Evolutionary conservation across 2,329 filamentous ascomycete species (phyloP).

Genomic region (Pseudogymnoascus sp.): DNA sequence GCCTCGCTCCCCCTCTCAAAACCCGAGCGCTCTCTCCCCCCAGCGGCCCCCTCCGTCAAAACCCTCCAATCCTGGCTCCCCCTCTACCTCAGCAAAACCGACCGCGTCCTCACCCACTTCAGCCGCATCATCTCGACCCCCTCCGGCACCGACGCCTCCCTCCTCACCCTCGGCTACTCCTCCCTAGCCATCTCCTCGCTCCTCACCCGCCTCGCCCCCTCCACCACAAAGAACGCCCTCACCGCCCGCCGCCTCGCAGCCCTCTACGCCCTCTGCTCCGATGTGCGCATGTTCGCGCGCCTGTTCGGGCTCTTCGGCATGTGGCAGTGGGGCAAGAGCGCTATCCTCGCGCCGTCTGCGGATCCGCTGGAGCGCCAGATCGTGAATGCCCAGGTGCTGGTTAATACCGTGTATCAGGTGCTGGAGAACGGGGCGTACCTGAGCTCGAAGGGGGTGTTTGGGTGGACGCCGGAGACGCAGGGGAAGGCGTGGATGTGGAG

Average conservation of each 20-base stretch:
- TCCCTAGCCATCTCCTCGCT: conserved; percentile 48
- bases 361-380: conserved; percentile 45
- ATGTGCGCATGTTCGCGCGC: conserved; percentile 65
- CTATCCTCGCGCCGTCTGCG: conserved; percentile 31
- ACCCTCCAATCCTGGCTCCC: conserved; percentile 25
- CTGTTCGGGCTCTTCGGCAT: conserved; percentile 73
- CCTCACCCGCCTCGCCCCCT: conserved; percentile 45
- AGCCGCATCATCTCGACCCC: conserved; percentile 61
- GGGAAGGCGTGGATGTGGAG: conserved; percentile 62
- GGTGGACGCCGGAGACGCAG: conserved; percentile 49
- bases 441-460: conserved; percentile 62
- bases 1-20: conserved; percentile 1
- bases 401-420: conserved; percentile 64
- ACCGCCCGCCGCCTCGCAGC: conserved; percentile 46
- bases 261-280: conserved; percentile 59
- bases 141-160: conserved; percentile 60
- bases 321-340: conserved; percentile 56
- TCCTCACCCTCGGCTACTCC: conserved; percentile 63
- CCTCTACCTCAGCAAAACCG: conserved; percentile 27
- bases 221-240: conserved; percentile 45
- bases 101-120: conserved; percentile 41
- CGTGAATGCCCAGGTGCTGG: conserved; percentile 59
- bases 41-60: conserved; percentile 16
- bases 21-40: conserved; percentile 11
- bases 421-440: conserved; percentile 82